phyloP scores from a whole-genome alignment of 2,329 filamentous ascomycete genomes.

The Cryoendolithus antarcticus region DNA sequence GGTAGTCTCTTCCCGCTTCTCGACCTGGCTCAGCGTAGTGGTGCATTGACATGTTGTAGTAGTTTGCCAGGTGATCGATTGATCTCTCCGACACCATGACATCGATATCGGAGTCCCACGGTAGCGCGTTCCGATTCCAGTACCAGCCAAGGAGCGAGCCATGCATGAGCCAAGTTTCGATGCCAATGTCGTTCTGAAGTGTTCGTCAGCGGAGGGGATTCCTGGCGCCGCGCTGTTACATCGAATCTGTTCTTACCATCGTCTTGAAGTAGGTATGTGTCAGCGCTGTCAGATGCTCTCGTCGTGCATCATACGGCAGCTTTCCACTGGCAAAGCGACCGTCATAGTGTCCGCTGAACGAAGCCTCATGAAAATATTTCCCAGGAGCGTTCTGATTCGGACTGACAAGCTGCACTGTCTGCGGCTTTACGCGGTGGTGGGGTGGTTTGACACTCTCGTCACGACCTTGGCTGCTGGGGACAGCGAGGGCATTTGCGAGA shows the following conservation, averaged over 20 bases:
- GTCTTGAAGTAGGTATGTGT: conserved; percentile 44
- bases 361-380: conserved; percentile 41
- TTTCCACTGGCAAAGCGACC: conserved; percentile 39
- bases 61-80: conserved; percentile 43
- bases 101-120: conserved; percentile 51
- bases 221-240: too few species aligned
- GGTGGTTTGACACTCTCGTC: too few species aligned
- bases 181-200: conserved; percentile 36
- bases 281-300: conserved; percentile 37
- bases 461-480: too few species aligned
- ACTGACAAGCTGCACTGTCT: too few species aligned
- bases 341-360: conserved; percentile 45
- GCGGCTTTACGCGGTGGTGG: too few species aligned
- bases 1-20: conserved; percentile 28
- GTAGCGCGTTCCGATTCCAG: conserved; percentile 50
- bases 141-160: conserved; percentile 50
- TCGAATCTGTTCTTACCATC: conserved; percentile 22
- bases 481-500: too few species aligned
- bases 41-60: conserved; percentile 52
- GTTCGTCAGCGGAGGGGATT: too few species aligned
- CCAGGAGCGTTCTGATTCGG: too few species aligned
- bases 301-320: conserved; percentile 36
- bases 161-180: conserved; percentile 53
- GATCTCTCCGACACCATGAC: conserved; percentile 45
- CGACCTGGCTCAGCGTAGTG: conserved; percentile 21